phyloP scores from a whole-genome alignment of 768 basidiomycete genomes.

The Hydnomerulius pinastri region DNA sequence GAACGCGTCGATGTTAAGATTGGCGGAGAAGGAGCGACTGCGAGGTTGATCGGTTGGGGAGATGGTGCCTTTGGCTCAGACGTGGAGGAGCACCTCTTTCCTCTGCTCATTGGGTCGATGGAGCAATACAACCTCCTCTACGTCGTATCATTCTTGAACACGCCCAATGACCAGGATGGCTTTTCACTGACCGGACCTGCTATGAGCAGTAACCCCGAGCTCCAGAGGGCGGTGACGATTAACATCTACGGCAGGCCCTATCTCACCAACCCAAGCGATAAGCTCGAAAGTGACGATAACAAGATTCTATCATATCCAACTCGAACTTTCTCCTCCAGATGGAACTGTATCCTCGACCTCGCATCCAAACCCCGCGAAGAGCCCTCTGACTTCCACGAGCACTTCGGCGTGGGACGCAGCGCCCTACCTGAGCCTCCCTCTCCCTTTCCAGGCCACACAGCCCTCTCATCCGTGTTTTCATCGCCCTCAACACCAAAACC shows the following conservation, averaged over 20 bases:
- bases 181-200: constrained; percentile 34
- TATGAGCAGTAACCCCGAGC: constrained; percentile 40
- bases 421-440: constrained; percentile 77
- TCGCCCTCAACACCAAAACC: constrained; percentile 22
- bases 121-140: constrained; percentile 91
- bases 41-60: constrained; percentile 53
- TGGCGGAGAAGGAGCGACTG: constrained; percentile 63
- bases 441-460: constrained; percentile 60
- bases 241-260: constrained; percentile 77
- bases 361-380: constrained; percentile 35
- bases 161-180: constrained; percentile 55
- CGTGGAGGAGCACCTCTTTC: constrained; percentile 56
- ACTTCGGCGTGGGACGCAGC: constrained; percentile 26
- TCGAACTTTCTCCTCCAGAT: constrained; percentile 74
- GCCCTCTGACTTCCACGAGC: constrained; percentile 17
- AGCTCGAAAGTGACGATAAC: constrained; percentile 14
- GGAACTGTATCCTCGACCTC: constrained; percentile 92
- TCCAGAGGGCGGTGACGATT: constrained; percentile 80
- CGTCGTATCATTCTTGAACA: constrained; percentile 77
- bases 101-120: constrained; percentile 64
- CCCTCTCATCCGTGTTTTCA: constrained; percentile 27
- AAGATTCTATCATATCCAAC: constrained; percentile 56
- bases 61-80: constrained; percentile 34
- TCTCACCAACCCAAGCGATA: constrained; percentile 24
- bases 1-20: constrained; percentile 76